Conservation (phyloP, 73 alveolate species). For the Paramecium tetraurelia region DNA sequence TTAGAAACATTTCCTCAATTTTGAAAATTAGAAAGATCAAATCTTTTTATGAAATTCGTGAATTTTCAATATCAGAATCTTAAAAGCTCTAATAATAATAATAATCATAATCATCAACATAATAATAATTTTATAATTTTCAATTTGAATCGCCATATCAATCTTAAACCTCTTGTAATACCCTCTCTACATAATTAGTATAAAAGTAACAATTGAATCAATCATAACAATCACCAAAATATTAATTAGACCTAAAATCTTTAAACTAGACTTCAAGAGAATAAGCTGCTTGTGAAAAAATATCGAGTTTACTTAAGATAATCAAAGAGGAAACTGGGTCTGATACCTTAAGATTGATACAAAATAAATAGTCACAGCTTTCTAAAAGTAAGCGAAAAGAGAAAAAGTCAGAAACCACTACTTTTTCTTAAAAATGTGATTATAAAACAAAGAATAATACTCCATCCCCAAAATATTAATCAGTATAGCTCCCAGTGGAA, state of each 20-base stretch:
- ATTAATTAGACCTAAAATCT: background rate
- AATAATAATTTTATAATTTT: background rate
- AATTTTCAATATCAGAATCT: background rate
- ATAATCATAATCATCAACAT: background rate
- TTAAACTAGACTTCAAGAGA: background rate
- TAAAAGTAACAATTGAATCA: background rate
- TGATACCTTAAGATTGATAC: background rate
- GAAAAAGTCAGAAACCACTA: background rate
- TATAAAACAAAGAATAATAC: background rate
- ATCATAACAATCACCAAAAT: background rate
- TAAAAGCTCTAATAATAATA: background rate
- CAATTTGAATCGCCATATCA: background rate
- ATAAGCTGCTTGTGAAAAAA: background rate
- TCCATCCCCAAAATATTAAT: background rate
- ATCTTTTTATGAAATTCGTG: background rate
- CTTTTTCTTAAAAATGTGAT: background rate
- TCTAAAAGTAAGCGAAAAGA: background rate
- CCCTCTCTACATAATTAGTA: background rate
- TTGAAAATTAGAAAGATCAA: background rate
- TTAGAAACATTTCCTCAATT: background rate
- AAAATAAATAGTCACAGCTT: background rate
- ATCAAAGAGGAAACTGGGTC: conserved; percentile 38
- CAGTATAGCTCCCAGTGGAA: background rate
- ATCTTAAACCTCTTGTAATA: background rate
- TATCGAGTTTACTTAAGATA: background rate